These are phyloP conservation scores for Galerina marginata DNA, from an alignment of 768 basidiomycete genomes.

Conservation along the genomic window DNA sequence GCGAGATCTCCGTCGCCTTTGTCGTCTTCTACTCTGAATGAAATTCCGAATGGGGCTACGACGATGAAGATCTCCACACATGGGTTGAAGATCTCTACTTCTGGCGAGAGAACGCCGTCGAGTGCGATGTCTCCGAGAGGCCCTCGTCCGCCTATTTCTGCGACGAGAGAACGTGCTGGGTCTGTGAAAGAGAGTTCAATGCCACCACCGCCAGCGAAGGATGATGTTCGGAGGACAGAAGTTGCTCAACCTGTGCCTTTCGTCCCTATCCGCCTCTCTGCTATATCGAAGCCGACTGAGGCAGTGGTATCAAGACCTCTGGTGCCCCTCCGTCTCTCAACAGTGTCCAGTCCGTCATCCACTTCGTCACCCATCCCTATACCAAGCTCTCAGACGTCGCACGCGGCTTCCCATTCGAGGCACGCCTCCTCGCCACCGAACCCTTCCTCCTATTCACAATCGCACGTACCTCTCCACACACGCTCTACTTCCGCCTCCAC, in stretches of 20 bases:
- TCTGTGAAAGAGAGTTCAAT: not conserved
- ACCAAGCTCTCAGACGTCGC: not conserved
- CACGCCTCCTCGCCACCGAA: not conserved
- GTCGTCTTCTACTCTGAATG: not conserved
- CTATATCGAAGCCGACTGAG: not conserved
- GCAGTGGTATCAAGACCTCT: not conserved
- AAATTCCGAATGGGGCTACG: not conserved
- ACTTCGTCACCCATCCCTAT: slow-evolving; percentile 3
- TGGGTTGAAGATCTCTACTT: slow-evolving; percentile 3
- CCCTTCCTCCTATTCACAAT: not conserved
- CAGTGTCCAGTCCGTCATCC: slow-evolving; percentile 1
- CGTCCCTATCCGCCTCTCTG: not conserved
- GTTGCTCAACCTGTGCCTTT: not conserved
- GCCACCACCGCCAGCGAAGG: not conserved
- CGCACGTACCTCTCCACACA: not conserved
- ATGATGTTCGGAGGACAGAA: not conserved
- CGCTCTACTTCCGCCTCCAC: not conserved
- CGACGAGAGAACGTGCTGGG: not conserved
- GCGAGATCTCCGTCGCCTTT: slow-evolving; percentile 11
- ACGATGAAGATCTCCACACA: not conserved
- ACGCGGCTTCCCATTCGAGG: not conserved
- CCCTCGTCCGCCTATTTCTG: slow-evolving; percentile 8
- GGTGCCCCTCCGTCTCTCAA: not conserved
- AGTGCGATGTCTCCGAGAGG: slow-evolving; percentile 14
- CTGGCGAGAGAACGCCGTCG: not conserved